phyloP scores from a whole-genome alignment of 2,329 filamentous ascomycete species.

The Laburnicola sp. region DNA sequence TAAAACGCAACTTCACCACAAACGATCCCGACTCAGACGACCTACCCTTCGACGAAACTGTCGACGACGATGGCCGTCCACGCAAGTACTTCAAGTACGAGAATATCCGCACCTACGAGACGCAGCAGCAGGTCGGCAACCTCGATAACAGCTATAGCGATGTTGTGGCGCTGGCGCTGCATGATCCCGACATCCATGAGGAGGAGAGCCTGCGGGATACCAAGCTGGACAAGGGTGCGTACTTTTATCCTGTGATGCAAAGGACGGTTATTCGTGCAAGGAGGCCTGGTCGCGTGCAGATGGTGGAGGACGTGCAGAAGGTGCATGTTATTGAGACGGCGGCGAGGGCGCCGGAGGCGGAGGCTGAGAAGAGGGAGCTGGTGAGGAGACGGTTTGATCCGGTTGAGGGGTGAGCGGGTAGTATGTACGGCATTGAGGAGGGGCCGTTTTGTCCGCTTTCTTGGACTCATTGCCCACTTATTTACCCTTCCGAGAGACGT shows the following conservation, averaged over 20 bases:
- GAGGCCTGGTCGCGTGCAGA: conserved; percentile 47
- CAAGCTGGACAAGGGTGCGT: conserved; percentile 57
- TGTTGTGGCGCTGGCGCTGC: conserved; percentile 60
- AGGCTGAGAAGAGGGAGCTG: conserved; percentile 52
- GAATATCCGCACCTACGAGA: conserved; percentile 64
- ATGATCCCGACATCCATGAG: conserved; percentile 53
- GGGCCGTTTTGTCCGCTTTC: neutral
- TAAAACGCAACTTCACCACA: conserved; percentile 60
- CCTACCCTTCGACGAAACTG: conserved; percentile 37
- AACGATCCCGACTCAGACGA: conserved; percentile 54
- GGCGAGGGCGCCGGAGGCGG: conserved; percentile 55
- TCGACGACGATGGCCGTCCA: conserved; percentile 50
- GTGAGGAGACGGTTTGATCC: conserved; percentile 52
- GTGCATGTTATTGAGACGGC: conserved; percentile 58
- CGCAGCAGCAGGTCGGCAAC: conserved; percentile 56
- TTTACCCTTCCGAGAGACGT: neutral
- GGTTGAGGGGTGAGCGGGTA: conserved; percentile 17
- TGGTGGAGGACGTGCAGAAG: conserved; percentile 50
- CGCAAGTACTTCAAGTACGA: conserved; percentile 60
- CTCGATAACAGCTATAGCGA: conserved; percentile 58
- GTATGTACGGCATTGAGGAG: neutral
- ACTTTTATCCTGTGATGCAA: conserved; percentile 64
- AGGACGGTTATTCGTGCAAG: conserved; percentile 57
- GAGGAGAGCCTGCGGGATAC: conserved; percentile 41
- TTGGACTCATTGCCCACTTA: neutral